Evolutionary conservation across 140 eudicot species (phyloP), one percentile per base, ranked within the genome.

Genomic region (Stevia rebaudiana): DNA sequence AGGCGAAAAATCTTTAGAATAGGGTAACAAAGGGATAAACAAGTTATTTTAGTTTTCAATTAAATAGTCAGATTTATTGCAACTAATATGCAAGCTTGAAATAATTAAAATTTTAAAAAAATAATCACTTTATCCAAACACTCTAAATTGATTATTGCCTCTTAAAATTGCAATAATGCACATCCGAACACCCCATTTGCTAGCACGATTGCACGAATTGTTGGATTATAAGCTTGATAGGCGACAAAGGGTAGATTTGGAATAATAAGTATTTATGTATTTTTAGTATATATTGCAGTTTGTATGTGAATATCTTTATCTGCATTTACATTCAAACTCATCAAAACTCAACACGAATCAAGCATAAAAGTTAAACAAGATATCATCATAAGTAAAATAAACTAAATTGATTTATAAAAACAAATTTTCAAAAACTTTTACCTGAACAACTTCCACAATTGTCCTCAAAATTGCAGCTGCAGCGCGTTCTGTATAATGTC

Each of bases 391-490:
- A 16, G 52, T 23, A 42, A 42, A 30, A 12, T 8, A 19, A 30
- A 25, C 2, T 12, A 22, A 56, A 68, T 41, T 18, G 24, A 54
- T 53, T 68, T 6, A 17, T 25, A 0, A 1, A 42, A 59, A 47
- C 10, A 33, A 41, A 7, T 44, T 28, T 41, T 55, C 47, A 46
- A 43, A 11, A 15, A 42, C 39, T 51, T 46, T 67, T 76, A 85
- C 94, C 89, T 85, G 94, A 70, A 86, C 89, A 69, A 86, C 84
- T 80, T 86, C 89, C 23, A 82, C 82, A 24, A 86, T 80, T 17
- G 94, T 86, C 58, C 71, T 63, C 84, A 80, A 68, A n/a, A 86
- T 71, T 46, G 73, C 66, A 22, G 89, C 86, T 25, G 89, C 89
- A 11, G 86, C 89, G 0, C 89, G 73, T 78, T 86, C 94, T 0